These are phyloP conservation scores for Blumeria graminis DNA, from an alignment of 2,329 filamentous ascomycete genomes.

Conservation along the genomic window DNA sequence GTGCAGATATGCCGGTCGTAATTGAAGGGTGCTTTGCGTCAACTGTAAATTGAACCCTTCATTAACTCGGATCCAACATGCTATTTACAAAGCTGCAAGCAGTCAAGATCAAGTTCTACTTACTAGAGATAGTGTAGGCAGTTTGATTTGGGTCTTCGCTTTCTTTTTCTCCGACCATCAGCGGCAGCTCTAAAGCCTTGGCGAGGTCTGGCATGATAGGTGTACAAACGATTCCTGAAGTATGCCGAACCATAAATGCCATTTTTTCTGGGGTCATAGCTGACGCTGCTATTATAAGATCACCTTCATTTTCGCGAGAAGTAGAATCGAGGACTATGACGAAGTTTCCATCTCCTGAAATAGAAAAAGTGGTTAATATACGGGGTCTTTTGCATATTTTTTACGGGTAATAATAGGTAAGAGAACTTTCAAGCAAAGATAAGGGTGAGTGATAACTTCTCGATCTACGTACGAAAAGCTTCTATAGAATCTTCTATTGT, in stretches of 20 bases:
- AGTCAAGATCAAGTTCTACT: too few species aligned
- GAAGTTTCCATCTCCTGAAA: constrained; percentile 56
- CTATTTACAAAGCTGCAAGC: background rate
- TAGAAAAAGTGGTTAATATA: constrained; percentile 3
- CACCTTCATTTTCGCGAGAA: constrained; percentile 89
- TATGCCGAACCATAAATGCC: constrained; percentile 86
- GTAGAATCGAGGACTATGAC: constrained; percentile 86
- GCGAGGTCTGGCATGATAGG: constrained; percentile 51
- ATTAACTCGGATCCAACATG: background rate
- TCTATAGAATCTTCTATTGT: constrained; percentile 38
- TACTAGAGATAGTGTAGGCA: constrained; percentile 62
- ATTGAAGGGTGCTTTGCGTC: constrained; percentile 51
- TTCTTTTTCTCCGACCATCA: constrained; percentile 55
- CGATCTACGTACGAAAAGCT: constrained; percentile 32
- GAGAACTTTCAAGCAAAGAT: background rate
- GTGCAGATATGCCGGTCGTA: constrained; percentile 74
- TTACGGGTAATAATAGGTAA: constrained; percentile 1
- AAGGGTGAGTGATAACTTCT: background rate
- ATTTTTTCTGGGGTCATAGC: constrained; percentile 71
- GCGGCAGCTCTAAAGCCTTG: constrained; percentile 50
- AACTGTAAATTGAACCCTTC: constrained; percentile 17
- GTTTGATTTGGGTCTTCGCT: constrained; percentile 66
- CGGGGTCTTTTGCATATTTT: background rate
- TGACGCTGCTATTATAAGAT: constrained; percentile 82
- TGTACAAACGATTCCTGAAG: constrained; percentile 76